Evolutionary conservation across 2,329 filamentous ascomycete species (phyloP).

Genomic region (Aphanocladium album): DNA sequence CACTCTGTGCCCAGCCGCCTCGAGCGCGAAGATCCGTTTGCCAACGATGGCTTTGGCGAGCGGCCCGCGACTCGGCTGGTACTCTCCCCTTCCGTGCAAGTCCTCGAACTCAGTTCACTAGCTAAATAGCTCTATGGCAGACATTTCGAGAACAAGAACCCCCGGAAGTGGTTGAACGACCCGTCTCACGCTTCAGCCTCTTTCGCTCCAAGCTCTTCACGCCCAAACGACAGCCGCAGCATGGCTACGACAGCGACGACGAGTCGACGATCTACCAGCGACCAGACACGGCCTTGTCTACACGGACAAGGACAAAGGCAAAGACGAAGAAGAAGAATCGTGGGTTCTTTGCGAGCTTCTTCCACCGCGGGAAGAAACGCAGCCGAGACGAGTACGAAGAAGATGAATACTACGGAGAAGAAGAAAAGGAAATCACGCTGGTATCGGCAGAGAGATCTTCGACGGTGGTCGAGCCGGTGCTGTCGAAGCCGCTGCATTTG

Average conservation of each 20-base stretch:
- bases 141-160: constrained; percentile 20
- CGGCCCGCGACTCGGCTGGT: constrained; percentile 28
- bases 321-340: neutral
- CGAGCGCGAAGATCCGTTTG: constrained; percentile 32
- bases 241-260: neutral
- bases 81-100: too few relatives aligned
- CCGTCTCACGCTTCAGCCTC: neutral
- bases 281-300: neutral
- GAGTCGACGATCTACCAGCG: constrained; percentile 22
- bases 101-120: neutral
- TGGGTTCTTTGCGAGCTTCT: neutral
- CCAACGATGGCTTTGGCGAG: constrained; percentile 27
- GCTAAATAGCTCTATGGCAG: constrained; percentile 10
- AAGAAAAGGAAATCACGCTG: neutral
- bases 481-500: constrained; percentile 23
- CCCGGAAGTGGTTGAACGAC: neutral
- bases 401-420: neutral
- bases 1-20: constrained; percentile 29
- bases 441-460: neutral
- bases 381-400: neutral
- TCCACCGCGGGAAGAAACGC: constrained; percentile 6
- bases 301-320: neutral
- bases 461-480: constrained; percentile 10
- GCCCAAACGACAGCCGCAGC: neutral
- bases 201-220: constrained; percentile 1